These are phyloP conservation scores for Fusarium austroafricanum DNA, from an alignment of 2,329 filamentous ascomycete species.

Conservation along the genomic window DNA sequence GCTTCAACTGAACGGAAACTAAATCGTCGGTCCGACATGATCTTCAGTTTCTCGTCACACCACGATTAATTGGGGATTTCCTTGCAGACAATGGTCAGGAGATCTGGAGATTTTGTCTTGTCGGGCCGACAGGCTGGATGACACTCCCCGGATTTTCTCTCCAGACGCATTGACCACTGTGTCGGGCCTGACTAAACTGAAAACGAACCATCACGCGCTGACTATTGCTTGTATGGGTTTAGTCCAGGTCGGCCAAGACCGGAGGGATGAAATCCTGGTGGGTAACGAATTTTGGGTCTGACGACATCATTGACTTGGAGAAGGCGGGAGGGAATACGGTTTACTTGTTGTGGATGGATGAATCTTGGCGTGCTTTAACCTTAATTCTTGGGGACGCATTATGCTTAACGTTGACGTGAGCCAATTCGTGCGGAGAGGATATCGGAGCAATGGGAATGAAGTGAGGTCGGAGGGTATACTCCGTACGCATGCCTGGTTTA, in stretches of 20 bases:
- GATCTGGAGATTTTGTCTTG: neutral
- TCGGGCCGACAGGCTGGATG: slow-evolving; percentile 7
- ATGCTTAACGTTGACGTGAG: neutral
- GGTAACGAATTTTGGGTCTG: neutral
- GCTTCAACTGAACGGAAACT: neutral
- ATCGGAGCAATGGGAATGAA: no score
- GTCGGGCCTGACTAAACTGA: neutral
- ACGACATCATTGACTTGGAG: no score
- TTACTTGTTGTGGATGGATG: no score
- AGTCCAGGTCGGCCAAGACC: neutral
- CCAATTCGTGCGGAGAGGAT: neutral
- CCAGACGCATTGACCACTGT: slow-evolving; percentile 12
- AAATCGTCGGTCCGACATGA: neutral
- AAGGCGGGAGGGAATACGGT: no score
- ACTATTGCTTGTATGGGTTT: neutral
- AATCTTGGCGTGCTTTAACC: neutral
- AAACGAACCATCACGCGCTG: slow-evolving; percentile 6
- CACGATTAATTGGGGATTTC: no score
- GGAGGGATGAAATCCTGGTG: neutral
- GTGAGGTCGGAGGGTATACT: no score
- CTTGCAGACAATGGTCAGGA: no score
- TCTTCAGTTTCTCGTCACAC: neutral
- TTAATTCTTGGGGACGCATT: neutral
- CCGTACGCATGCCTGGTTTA: no score
- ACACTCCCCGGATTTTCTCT: slow-evolving; percentile 11